Conservation (phyloP, 345 rosid genomes). For the Nephelium lappaceum region DNA sequence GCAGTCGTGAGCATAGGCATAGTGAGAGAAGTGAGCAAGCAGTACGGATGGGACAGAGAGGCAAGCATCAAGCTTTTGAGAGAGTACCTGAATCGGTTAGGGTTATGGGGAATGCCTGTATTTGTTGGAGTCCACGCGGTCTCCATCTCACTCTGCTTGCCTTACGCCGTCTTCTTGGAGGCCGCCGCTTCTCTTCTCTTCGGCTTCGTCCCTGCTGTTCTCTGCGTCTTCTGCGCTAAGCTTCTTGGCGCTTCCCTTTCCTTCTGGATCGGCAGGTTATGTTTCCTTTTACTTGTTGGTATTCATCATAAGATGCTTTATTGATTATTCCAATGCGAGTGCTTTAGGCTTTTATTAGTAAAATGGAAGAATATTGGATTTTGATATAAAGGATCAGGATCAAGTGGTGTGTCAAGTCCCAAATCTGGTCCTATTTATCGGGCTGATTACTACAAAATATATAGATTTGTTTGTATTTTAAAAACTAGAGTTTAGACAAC, state of each 20-base stretch:
- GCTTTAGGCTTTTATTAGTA: background rate
- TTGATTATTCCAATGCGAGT: background rate
- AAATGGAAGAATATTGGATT: background rate
- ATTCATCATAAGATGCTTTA: background rate
- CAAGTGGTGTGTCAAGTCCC: background rate
- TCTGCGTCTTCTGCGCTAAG: slow-evolving; percentile 80
- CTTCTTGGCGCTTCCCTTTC: slow-evolving; percentile 88
- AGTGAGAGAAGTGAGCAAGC: slow-evolving; percentile 42
- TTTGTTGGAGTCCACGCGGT: slow-evolving; percentile 81
- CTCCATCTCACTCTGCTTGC: slow-evolving; percentile 75
- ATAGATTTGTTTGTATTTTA: too few species aligned
- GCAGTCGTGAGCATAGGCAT: slow-evolving; percentile 37
- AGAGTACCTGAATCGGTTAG: slow-evolving; percentile 67
- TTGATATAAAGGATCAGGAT: background rate
- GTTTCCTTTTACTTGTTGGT: too few species aligned
- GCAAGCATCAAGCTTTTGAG: slow-evolving; percentile 43
- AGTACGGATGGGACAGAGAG: slow-evolving; percentile 62
- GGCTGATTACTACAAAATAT: background rate
- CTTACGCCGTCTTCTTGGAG: slow-evolving; percentile 87
- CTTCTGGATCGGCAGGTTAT: slow-evolving; percentile 88
- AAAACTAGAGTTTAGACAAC: background rate
- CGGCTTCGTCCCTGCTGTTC: slow-evolving; percentile 80
- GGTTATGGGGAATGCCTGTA: slow-evolving; percentile 87
- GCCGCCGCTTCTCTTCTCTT: slow-evolving; percentile 85
- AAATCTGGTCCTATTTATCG: background rate